phyloP scores from a whole-genome alignment of 208 protist species.

The Trichomonas vaginalis region DNA sequence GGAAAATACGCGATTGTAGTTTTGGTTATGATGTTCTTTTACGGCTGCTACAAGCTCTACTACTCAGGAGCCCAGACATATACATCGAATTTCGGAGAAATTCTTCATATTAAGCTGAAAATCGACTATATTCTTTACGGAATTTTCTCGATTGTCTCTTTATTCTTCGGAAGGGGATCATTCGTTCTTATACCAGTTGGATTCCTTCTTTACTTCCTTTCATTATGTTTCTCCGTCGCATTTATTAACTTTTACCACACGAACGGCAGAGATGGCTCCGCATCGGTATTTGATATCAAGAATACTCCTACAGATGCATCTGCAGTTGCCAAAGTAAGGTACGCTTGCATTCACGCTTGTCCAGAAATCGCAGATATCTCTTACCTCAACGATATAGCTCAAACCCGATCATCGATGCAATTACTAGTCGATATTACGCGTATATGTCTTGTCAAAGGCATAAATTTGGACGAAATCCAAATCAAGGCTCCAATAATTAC shows the following conservation, averaged over 20 bases:
- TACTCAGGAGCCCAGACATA: background rate
- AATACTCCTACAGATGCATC: background rate
- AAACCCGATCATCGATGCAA: background rate
- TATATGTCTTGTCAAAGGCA: background rate
- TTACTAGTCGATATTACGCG: background rate
- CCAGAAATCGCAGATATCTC: background rate
- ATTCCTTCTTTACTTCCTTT: background rate
- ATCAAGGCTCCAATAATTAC: background rate
- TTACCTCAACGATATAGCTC: background rate
- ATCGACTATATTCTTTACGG: background rate
- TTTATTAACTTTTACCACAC: background rate
- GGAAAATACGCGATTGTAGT: background rate
- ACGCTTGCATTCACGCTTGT: background rate
- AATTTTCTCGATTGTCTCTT: background rate
- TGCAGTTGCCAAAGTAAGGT: background rate
- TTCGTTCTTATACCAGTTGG: background rate
- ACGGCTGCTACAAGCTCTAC: background rate
- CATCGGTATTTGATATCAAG: background rate
- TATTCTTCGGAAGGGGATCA: background rate
- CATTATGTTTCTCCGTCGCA: background rate
- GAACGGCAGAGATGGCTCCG: background rate
- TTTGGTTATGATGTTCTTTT: background rate
- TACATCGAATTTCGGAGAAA: background rate
- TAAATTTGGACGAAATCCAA: background rate
- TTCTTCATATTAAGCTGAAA: background rate